A percentile compares a stretch with the other conserved stretches of the same genome.
Conservation (phyloP, 108 stramenopile species). For the Skeletonema menzelii region DNA sequence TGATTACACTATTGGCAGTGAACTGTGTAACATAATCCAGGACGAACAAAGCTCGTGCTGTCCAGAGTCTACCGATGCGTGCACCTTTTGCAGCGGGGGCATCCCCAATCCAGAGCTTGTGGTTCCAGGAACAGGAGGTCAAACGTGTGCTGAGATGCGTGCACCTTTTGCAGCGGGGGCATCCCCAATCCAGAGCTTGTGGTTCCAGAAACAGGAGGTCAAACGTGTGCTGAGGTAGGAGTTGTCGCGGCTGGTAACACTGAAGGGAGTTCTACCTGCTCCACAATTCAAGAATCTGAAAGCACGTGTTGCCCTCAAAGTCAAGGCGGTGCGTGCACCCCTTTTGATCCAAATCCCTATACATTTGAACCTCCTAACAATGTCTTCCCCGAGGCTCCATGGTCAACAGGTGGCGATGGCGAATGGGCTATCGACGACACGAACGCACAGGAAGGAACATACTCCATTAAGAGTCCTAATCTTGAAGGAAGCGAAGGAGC, state of each 20-base stretch:
- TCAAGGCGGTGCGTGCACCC: neutral
- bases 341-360: neutral
- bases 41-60: neutral
- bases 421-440: conserved; percentile 28
- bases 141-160: neutral
- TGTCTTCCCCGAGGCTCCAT: conserved; percentile 32
- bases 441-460: conserved; percentile 6
- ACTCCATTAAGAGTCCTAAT: conserved; percentile 13
- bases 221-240: too few species aligned
- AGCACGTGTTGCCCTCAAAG: neutral
- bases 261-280: too few species aligned
- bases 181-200: too few species aligned
- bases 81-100: too few species aligned
- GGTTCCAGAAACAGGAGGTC: too few species aligned
- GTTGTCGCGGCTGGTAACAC: too few species aligned
- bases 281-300: too few species aligned
- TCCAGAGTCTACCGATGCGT: neutral
- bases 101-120: too few species aligned
- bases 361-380: neutral
- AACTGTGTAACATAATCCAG: neutral
- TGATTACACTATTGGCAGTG: neutral
- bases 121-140: too few species aligned
- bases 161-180: too few species aligned
- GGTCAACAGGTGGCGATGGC: conserved; percentile 32
- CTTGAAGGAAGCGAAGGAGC: conserved; percentile 1